These are phyloP conservation scores for Aspergillus haitiensis DNA, from an alignment of 495 filamentous ascomycete species.

Conservation along the genomic window DNA sequence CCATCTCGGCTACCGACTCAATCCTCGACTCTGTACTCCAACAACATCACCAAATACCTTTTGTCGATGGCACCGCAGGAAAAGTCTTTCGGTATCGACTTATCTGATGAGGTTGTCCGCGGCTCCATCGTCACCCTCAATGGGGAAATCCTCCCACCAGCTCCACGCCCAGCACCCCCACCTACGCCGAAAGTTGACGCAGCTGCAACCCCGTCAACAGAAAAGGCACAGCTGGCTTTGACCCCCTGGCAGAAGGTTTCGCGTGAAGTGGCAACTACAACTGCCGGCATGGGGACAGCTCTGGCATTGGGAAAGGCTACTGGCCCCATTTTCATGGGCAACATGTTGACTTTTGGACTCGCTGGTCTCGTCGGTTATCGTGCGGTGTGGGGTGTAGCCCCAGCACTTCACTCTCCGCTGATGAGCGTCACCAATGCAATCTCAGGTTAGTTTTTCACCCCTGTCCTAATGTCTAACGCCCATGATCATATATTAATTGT, in stretches of 20 bases:
- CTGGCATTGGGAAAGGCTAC: slow-evolving; percentile 74
- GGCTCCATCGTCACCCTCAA: slow-evolving; percentile 75
- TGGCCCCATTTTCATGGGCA: slow-evolving; percentile 76
- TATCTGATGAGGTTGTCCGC: slow-evolving; percentile 76
- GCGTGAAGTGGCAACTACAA: slow-evolving; percentile 66
- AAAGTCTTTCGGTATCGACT: slow-evolving; percentile 70
- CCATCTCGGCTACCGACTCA: slow-evolving; percentile 79
- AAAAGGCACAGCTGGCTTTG: slow-evolving; percentile 59
- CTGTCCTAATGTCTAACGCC: not conserved
- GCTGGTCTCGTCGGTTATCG: slow-evolving; percentile 78
- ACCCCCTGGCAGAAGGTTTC: slow-evolving; percentile 76
- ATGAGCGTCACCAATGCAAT: slow-evolving; percentile 90
- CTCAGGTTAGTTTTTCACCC: slow-evolving; percentile 47
- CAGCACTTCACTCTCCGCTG: slow-evolving; percentile 75
- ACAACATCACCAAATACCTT: slow-evolving; percentile 82
- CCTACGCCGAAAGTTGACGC: slow-evolving; percentile 57
- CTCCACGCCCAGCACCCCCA: slow-evolving; percentile 69
- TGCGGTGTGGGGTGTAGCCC: slow-evolving; percentile 75
- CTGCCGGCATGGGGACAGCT: slow-evolving; percentile 69
- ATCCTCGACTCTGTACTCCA: slow-evolving; percentile 78
- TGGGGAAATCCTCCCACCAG: slow-evolving; percentile 68
- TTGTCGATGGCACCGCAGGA: slow-evolving; percentile 74
- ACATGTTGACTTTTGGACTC: slow-evolving; percentile 75
- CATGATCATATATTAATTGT: slow-evolving; percentile 6
- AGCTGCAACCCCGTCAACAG: slow-evolving; percentile 46